phyloP scores from a whole-genome alignment of 2,329 filamentous ascomycete species.

The Fusarium drepaniforme region DNA sequence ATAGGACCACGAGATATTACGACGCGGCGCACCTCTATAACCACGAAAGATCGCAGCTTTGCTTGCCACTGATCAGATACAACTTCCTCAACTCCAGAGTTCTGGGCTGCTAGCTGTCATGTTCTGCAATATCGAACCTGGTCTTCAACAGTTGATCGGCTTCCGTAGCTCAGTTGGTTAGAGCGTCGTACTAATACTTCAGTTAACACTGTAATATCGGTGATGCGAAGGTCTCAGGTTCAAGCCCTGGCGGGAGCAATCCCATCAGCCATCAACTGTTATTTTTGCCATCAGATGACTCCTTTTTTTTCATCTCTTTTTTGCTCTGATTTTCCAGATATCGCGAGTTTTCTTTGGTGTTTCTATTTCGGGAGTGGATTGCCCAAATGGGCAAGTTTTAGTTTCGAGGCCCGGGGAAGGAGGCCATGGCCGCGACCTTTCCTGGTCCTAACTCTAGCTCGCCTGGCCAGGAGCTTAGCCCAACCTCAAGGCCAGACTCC shows the following conservation, averaged over 20 bases:
- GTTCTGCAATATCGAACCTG: no score
- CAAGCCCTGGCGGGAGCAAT: constrained; percentile 46
- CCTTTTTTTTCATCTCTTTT: not conserved
- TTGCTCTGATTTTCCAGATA: not conserved
- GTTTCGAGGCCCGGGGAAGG: not conserved
- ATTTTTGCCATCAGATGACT: constrained; percentile 7
- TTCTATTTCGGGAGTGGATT: constrained; percentile 1
- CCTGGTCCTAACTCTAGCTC: not conserved
- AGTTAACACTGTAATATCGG: constrained; percentile 29
- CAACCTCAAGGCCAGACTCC: not conserved
- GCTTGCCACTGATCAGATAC: no score
- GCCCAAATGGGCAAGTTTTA: constrained; percentile 5
- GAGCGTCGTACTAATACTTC: constrained; percentile 47
- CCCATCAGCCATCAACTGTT: constrained; percentile 28
- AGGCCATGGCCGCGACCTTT: not conserved
- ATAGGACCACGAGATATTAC: no score
- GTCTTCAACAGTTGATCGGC: constrained; percentile 37
- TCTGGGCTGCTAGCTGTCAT: not conserved
- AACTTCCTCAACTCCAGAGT: not conserved
- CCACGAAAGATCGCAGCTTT: no score
- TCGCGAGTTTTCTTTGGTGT: not conserved
- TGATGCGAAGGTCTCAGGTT: constrained; percentile 46
- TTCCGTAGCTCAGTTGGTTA: constrained; percentile 48
- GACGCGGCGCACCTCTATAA: no score
- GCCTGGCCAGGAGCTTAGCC: not conserved